Conservation (phyloP, 2,329 filamentous ascomycete genomes). For the Setomelanomma holmii region DNA sequence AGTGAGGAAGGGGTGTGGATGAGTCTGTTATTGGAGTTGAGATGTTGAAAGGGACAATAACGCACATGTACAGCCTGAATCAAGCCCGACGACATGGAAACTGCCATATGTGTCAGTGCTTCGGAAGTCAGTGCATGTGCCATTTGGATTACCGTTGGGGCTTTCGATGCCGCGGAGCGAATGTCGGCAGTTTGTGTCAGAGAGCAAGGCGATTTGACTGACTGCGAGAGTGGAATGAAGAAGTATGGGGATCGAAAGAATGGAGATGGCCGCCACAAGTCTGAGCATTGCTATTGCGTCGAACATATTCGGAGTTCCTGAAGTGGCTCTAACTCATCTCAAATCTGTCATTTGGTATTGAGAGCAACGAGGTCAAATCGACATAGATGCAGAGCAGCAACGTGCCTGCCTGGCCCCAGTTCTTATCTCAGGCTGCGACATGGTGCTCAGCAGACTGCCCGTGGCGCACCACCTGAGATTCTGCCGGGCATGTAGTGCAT, state of each 20-base stretch:
- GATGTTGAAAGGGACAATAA: not conserved
- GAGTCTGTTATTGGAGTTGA: not conserved
- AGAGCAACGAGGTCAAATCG: not conserved
- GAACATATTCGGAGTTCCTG: not conserved
- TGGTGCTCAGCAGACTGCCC: not conserved
- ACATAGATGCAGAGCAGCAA: not conserved
- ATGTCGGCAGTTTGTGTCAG: slow-evolving; percentile 14
- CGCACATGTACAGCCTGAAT: slow-evolving; percentile 33
- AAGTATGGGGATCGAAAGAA: not conserved
- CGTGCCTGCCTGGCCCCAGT: not conserved
- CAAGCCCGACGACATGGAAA: slow-evolving; percentile 33
- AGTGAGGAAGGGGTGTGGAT: not conserved
- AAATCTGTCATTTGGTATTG: not conserved
- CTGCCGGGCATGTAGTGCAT: not conserved
- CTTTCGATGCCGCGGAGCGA: slow-evolving; percentile 16
- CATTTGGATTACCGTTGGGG: slow-evolving; percentile 24
- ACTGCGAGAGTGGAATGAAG: not conserved
- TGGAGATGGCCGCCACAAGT: not conserved
- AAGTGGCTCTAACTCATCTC: not conserved
- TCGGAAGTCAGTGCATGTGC: slow-evolving; percentile 21
- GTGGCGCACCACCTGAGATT: not conserved
- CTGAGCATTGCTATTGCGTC: not conserved
- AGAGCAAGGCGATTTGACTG: slow-evolving; percentile 10
- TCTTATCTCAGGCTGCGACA: not conserved
- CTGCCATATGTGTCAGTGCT: slow-evolving; percentile 19